Evolutionary conservation across 768 basidiomycete species (phyloP), one percentile per base, ranked within the genome.

Genomic region (Cystobasidium tubakii): DNA sequence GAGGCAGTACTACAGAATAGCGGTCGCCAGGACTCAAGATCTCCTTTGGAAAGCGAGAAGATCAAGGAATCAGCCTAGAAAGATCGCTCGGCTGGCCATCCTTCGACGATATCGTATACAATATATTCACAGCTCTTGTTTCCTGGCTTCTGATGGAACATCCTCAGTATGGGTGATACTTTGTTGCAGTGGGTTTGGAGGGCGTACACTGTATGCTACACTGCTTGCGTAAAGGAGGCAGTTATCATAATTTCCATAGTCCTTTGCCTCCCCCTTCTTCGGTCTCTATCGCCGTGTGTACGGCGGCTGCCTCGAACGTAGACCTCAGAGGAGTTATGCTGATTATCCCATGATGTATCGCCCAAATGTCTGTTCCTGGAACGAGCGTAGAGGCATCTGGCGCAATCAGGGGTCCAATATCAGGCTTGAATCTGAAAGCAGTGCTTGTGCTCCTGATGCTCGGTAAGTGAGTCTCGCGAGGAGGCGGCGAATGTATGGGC

Each of bases 281-380:
- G 6, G 62, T 67, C 25, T 65, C 73, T 29, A 74, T 39, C 25
- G 27, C 42, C 15, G 23, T 21, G 29, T 67, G 54, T 4, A 55
- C 13, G 19, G 31, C 46, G 15, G 53, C 73, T n/a, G 36, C 44
- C 44, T 39, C 73, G 34, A 74, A 74, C 1, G 70, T 39, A 34
- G 73, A 66, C 15, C 70, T 74, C 12, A 74, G 42, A 1, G 73
- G 73, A 25, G 73, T 74, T 25, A 74, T 62, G 70, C 62, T 66
- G n/a, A 42, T 33, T 27, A 57, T 29, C 50, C 70, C 73, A 27
- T 33, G 29, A 36, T 74, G 73, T 6, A 74, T 27, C 17, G 73
- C 73, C 46, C 66, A 54, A 9, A 74, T 72, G 36, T 74, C 73
- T 2, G 64, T 74, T 2, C 33, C 63, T 7, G 29, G 25, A 21